Evolutionary conservation across 78 protist species (phyloP).

Genomic region (Dictyostelium firmibasis): DNA sequence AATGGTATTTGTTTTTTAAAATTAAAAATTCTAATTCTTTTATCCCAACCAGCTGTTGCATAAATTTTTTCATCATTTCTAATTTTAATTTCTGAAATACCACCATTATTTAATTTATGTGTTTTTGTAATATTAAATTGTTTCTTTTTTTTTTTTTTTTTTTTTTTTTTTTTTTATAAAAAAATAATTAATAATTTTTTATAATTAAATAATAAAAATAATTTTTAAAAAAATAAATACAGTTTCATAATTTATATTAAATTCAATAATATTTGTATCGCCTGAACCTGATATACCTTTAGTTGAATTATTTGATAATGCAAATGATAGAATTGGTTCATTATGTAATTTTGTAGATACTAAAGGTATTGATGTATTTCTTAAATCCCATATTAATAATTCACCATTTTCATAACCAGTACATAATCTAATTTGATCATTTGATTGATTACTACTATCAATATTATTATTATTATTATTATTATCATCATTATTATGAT

Average conservation of each 20-base stretch:
- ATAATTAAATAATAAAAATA: background rate
- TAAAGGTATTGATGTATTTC: background rate
- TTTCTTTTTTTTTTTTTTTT: background rate
- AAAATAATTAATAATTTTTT: too few species aligned
- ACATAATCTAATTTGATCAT: slow-evolving; percentile 6
- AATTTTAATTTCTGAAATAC: slow-evolving; percentile 50
- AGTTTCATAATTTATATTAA: slow-evolving; percentile 17
- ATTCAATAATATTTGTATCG: slow-evolving; percentile 18
- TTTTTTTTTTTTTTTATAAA: background rate
- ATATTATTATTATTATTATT: too few species aligned
- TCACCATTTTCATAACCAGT: slow-evolving; percentile 63
- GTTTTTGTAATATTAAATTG: slow-evolving; percentile 6
- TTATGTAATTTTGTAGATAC: background rate
- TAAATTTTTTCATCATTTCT: slow-evolving; percentile 46
- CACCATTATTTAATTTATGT: slow-evolving; percentile 39
- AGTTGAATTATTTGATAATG: background rate
- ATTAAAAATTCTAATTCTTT: slow-evolving; percentile 44
- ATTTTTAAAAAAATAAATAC: background rate
- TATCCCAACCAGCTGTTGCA: slow-evolving; percentile 77
- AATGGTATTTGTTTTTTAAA: slow-evolving; percentile 57
- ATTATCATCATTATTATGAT: background rate
- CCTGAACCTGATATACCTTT: slow-evolving; percentile 55
- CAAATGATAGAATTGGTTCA: slow-evolving; percentile 67
- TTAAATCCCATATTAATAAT: slow-evolving; percentile 44
- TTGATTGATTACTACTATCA: background rate